Evolutionary conservation across 495 filamentous ascomycete genomes (phyloP), one percentile per base, ranked within the genome.

Genomic region (Diplogelasinospora grovesii): DNA sequence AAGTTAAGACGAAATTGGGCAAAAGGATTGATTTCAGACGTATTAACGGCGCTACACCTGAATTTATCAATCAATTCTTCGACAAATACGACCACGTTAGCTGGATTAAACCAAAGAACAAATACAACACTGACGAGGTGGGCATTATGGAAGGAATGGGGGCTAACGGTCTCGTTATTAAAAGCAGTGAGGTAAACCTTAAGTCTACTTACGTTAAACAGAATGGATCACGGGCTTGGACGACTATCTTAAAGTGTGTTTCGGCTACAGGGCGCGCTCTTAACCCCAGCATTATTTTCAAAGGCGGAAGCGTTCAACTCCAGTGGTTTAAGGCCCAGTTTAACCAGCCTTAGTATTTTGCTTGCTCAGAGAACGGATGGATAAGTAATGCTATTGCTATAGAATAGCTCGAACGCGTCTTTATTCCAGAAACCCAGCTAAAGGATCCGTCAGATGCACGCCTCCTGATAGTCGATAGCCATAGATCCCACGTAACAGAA

Each of bases 381-480:
- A 41, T 16, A 0, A 32, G 14, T 7, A 32, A 35, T 2, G 37
- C 10, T 2, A 29, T 36, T 20, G 43, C 27, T 1, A 1, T 46
- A 0, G 20, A 46, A 36, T 51, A 36, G 48, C 39, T 51, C 2
- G 4, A 30, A 5, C 8, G 13, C 14, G 22, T 39, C 0, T 51
- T 46, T 32, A 54, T 53, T 31, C 53, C 44, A 4, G 27, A 11
- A 15, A 43, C 48, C 26, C 18, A 22, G 36, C 45, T 29, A 26
- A 25, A 18, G 27, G 50, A 14, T 23, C 31, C 36, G 43, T 53
- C 29, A 22, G 0, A 29, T 1, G 3, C 1, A 2, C 42, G 59
- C 16, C 41, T 68, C 0, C 46, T 66, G 8, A 57, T 66, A 31
- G 15, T 64, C 8, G 49, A 65, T 22, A 45, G 47, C 30, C 37